A percentile compares a stretch with the other conserved stretches of the same genome.
These are phyloP conservation scores for Rhynchospora pubera DNA, from an alignment of 176 grass and related monocot species.

Conservation along the genomic window DNA sequence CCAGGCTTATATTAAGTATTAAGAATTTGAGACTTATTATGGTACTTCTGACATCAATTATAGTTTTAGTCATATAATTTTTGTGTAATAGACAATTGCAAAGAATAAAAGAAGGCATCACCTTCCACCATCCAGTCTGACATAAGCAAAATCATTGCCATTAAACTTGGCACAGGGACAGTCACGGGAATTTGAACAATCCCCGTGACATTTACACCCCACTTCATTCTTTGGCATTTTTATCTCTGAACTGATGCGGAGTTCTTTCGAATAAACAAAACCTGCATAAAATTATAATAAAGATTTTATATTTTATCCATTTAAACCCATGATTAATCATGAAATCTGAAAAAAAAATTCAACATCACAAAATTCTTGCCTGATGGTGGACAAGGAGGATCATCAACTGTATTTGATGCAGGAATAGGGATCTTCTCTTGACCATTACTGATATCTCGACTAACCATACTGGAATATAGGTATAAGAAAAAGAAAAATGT, in stretches of 20 bases:
- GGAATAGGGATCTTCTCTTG: constrained; percentile 78
- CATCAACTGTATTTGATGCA: constrained; percentile 74
- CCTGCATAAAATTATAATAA: constrained; percentile 25
- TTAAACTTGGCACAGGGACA: constrained; percentile 77
- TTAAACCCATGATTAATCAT: not conserved
- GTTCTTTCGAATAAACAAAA: constrained; percentile 49
- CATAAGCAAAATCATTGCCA: constrained; percentile 69
- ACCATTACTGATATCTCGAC: constrained; percentile 65
- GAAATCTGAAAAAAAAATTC: constrained; percentile 12
- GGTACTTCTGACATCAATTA: no score
- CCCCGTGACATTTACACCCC: constrained; percentile 74
- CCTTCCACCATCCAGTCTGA: constrained; percentile 50
- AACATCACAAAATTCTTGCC: constrained; percentile 29
- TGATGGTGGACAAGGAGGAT: constrained; percentile 57
- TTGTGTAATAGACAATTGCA: not conserved
- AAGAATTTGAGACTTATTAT: no score
- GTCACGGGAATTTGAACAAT: constrained; percentile 57
- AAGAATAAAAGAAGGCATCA: not conserved
- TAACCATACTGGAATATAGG: constrained; percentile 47
- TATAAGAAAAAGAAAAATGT: not conserved
- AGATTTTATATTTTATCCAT: not conserved
- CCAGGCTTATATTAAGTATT: no score
- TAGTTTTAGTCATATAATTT: no score
- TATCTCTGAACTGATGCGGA: constrained; percentile 41
- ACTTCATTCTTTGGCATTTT: constrained; percentile 43